phyloP scores from a whole-genome alignment of 306 rosid species.

The Medicago arabica region DNA sequence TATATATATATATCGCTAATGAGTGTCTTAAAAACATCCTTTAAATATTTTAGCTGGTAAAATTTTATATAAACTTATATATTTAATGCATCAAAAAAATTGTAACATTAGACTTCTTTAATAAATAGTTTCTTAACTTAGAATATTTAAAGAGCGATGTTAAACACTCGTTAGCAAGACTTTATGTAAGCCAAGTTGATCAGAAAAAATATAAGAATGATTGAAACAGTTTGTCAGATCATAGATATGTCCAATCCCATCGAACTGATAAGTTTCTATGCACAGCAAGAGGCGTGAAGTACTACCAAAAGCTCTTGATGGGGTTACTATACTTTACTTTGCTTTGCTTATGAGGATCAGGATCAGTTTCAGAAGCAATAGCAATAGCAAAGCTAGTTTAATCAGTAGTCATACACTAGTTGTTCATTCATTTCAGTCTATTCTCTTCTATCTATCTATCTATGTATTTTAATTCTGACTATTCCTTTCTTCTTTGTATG shows the following conservation, averaged over 20 bases:
- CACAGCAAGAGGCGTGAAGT: constrained; percentile 59
- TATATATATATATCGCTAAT: too few relatives aligned
- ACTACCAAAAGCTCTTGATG: constrained; percentile 54
- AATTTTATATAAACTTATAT: too few relatives aligned
- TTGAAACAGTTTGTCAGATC: constrained; percentile 56
- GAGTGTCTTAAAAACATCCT: too few relatives aligned
- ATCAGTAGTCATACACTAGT: constrained; percentile 3
- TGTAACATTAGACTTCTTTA: too few relatives aligned
- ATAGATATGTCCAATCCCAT: constrained; percentile 77
- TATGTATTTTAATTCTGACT: constrained; percentile 39
- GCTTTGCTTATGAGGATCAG: constrained; percentile 4
- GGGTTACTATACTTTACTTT: background rate
- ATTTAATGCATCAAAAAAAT: too few relatives aligned
- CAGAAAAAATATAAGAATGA: constrained; percentile 14
- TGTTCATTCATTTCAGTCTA: constrained; percentile 16
- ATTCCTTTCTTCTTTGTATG: constrained; percentile 55
- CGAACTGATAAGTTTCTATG: constrained; percentile 47
- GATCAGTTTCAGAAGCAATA: background rate
- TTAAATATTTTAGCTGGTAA: too few relatives aligned
- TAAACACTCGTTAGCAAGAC: too few relatives aligned
- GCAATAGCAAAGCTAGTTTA: background rate
- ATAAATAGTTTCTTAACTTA: too few relatives aligned
- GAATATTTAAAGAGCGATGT: too few relatives aligned
- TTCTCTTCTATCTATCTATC: background rate
- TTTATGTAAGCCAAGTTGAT: too few relatives aligned